Percentiles rank a stretch among this genome's conserved stretches.
Conservation (phyloP, 1,284 basidiomycete genomes). For the Cryptococcus wingfieldii region DNA sequence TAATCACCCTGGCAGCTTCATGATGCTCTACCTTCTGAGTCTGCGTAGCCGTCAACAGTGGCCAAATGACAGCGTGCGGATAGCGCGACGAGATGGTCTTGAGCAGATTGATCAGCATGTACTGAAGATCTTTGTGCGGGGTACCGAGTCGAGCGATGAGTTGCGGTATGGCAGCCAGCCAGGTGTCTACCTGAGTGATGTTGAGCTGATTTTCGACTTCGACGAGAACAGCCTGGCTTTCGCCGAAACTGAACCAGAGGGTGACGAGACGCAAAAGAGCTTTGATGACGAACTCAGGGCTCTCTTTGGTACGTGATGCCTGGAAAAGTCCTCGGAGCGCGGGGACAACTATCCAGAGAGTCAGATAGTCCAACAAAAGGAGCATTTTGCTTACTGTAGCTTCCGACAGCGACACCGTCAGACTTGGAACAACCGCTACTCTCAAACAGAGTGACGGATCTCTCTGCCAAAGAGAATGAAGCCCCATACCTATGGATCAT, state of each 20-base stretch:
- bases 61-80: slow-evolving; percentile 46
- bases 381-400: slow-evolving; percentile 25
- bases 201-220: slow-evolving; percentile 34
- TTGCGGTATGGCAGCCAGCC: slow-evolving; percentile 43
- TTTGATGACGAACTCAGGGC: slow-evolving; percentile 50
- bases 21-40: slow-evolving; percentile 39
- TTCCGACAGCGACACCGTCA: slow-evolving; percentile 26
- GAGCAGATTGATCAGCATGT: slow-evolving; percentile 33
- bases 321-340: slow-evolving; percentile 39
- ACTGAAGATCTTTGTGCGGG: slow-evolving; percentile 30
- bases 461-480: slow-evolving; percentile 29
- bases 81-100: slow-evolving; percentile 36
- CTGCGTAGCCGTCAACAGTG: slow-evolving; percentile 40
- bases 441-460: slow-evolving; percentile 36
- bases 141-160: slow-evolving; percentile 44
- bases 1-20: slow-evolving; percentile 36
- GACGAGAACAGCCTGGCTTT: slow-evolving; percentile 69
- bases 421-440: slow-evolving; percentile 14
- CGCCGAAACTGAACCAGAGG: slow-evolving; percentile 98
- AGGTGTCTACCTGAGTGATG: slow-evolving; percentile 25
- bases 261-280: slow-evolving; percentile 89
- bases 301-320: slow-evolving; percentile 27
- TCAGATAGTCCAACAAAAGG: background rate
- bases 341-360: slow-evolving; percentile 29
- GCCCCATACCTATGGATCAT: slow-evolving; percentile 23